Percentiles rank a stretch among this genome's conserved stretches.
Conservation (phyloP, 345 rosid species). For the Sisymbrium altissimum region DNA sequence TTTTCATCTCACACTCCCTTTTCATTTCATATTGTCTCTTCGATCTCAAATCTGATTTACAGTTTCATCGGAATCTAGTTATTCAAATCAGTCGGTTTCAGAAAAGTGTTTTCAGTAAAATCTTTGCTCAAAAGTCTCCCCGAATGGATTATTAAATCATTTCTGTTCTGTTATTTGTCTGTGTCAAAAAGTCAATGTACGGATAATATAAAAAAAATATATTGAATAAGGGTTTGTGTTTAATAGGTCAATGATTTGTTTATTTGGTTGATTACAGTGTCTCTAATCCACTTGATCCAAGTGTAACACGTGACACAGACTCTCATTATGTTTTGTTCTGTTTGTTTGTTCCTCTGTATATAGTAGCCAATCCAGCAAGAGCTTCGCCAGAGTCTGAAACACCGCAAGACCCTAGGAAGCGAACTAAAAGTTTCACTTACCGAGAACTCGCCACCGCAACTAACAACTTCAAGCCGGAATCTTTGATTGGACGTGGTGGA, state of each 20-base stretch:
- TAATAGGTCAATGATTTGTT: background rate
- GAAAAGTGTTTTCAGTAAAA: background rate
- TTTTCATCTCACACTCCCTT: background rate
- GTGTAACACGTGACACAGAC: background rate
- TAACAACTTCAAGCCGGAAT: slow-evolving; percentile 39
- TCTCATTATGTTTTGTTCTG: background rate
- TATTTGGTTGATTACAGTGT: background rate
- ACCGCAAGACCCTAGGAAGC: background rate
- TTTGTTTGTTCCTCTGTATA: background rate
- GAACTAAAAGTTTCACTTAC: slow-evolving; percentile 44
- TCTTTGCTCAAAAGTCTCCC: background rate
- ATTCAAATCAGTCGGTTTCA: background rate
- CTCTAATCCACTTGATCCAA: background rate
- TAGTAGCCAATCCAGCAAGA: slow-evolving; percentile 1
- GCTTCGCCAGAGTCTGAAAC: slow-evolving; percentile 11
- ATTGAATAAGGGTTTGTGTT: background rate
- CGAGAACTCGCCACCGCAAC: slow-evolving; percentile 65
- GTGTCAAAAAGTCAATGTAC: background rate
- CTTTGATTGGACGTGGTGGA: slow-evolving; percentile 75
- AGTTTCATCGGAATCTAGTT: background rate
- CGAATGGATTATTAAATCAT: background rate
- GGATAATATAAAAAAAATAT: background rate
- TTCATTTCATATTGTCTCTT: background rate
- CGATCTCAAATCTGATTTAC: background rate
- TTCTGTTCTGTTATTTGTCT: background rate